Conservation (phyloP, 1,284 basidiomycete genomes). For the Rhodotorula sp. region DNA sequence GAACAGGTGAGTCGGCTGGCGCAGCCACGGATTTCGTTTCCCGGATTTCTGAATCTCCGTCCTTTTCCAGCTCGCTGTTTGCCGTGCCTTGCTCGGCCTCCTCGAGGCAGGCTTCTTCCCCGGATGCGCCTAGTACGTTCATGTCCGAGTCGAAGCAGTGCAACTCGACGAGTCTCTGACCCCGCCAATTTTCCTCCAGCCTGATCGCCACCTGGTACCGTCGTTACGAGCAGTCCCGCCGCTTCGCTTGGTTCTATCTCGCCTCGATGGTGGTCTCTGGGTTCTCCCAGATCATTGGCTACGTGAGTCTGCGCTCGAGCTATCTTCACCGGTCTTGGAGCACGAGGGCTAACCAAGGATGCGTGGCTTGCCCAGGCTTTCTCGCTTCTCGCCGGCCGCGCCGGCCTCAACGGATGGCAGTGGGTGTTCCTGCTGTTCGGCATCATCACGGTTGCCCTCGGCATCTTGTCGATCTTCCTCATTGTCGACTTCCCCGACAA, state of each 20-base stretch:
- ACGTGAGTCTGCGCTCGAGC: not conserved
- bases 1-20: not conserved
- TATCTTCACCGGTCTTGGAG: not conserved
- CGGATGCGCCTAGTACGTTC: conserved; percentile 3
- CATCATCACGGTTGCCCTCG: conserved; percentile 47
- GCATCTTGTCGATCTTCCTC: conserved; percentile 43
- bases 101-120: conserved; percentile 49
- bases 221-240: conserved; percentile 51
- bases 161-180: conserved; percentile 42
- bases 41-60: no score
- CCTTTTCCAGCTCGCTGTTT: conserved; percentile 46
- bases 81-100: conserved; percentile 51
- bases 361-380: conserved; percentile 44
- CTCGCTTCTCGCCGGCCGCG: conserved; percentile 40
- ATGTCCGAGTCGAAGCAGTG: no score
- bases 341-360: not conserved
- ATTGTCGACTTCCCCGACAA: conserved; percentile 54
- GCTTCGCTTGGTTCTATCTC: conserved; percentile 52
- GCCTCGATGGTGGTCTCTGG: conserved; percentile 49
- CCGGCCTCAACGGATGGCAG: conserved; percentile 47
- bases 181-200: not conserved
- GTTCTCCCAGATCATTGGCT: conserved; percentile 47
- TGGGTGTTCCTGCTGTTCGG: conserved; percentile 43
- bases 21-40: not conserved
- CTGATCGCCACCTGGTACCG: conserved; percentile 55